Percentiles rank a stretch among this genome's conserved stretches.
phyloP scores from a whole-genome alignment of 352 stramenopile species.

The Globisporangium spinosum region DNA sequence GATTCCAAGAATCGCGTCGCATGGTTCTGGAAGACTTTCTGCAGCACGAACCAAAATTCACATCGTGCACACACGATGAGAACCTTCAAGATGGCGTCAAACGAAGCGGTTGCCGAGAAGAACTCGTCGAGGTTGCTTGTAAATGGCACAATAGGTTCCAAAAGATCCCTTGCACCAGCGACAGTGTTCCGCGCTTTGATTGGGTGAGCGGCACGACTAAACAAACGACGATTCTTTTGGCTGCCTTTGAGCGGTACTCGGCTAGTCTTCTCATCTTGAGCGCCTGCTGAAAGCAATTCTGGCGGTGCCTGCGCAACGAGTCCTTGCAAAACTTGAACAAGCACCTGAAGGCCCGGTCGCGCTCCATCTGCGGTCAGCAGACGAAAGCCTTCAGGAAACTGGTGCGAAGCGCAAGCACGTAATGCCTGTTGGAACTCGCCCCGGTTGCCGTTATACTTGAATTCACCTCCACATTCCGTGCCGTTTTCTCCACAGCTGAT shows the following conservation, averaged over 20 bases:
- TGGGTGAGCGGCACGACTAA: neutral
- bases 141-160: conserved; percentile 28
- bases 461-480: conserved; percentile 30
- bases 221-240: no score
- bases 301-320: conserved; percentile 14
- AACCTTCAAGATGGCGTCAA: conserved; percentile 39
- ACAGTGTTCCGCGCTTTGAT: conserved; percentile 9
- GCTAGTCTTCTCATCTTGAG: neutral
- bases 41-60: conserved; percentile 45
- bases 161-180: conserved; percentile 18
- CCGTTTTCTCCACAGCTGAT: conserved; percentile 5
- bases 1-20: conserved; percentile 29
- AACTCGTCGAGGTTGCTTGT: conserved; percentile 32
- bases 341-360: conserved; percentile 29
- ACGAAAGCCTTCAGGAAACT: conserved; percentile 43
- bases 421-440: conserved; percentile 47
- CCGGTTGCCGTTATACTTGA: conserved; percentile 27
- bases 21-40: conserved; percentile 38
- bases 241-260: neutral
- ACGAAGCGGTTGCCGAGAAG: conserved; percentile 33
- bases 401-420: conserved; percentile 25
- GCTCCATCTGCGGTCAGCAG: conserved; percentile 31
- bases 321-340: conserved; percentile 33
- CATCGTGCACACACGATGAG: conserved; percentile 48
- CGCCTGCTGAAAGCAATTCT: neutral